phyloP scores from a whole-genome alignment of 1,139 yeast species.

The Suhomyces coccinellae region DNA sequence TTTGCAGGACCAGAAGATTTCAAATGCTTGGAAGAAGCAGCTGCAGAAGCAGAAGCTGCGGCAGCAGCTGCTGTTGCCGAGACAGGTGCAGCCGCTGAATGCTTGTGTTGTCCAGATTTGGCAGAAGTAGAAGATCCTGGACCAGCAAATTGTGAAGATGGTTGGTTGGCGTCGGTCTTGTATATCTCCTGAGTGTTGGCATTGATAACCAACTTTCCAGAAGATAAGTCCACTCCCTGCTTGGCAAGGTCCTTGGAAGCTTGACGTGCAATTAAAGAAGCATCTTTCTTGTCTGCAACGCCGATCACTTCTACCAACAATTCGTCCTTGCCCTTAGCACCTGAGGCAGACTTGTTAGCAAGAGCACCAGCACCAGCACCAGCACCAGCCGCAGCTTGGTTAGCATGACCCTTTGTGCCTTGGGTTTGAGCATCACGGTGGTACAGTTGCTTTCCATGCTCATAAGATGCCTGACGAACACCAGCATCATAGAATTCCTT shows the following conservation, averaged over 20 bases:
- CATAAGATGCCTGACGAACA: slow-evolving; percentile 17
- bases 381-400: background rate
- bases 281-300: slow-evolving; percentile 32
- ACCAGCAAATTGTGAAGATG: background rate
- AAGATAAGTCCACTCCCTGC: slow-evolving; percentile 37
- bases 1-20: slow-evolving; percentile 9
- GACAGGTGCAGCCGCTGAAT: slow-evolving; percentile 2
- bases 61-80: slow-evolving; percentile 4
- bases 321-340: slow-evolving; percentile 12
- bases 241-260: slow-evolving; percentile 36
- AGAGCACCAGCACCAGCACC: no score
- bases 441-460: slow-evolving; percentile 14
- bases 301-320: slow-evolving; percentile 43
- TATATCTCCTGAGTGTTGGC: slow-evolving; percentile 36
- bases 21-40: background rate
- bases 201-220: slow-evolving; percentile 40
- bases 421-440: background rate
- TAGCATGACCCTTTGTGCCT: background rate
- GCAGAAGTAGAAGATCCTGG: background rate
- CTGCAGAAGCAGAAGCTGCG: slow-evolving; percentile 4
- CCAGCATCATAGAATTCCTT: slow-evolving; percentile 18
- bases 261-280: slow-evolving; percentile 37
- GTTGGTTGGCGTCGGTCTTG: slow-evolving; percentile 19
- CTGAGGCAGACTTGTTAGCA: no score
- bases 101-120: background rate